phyloP scores from a whole-genome alignment of 257 asterid genomes.

The Forsythia viridissima region DNA sequence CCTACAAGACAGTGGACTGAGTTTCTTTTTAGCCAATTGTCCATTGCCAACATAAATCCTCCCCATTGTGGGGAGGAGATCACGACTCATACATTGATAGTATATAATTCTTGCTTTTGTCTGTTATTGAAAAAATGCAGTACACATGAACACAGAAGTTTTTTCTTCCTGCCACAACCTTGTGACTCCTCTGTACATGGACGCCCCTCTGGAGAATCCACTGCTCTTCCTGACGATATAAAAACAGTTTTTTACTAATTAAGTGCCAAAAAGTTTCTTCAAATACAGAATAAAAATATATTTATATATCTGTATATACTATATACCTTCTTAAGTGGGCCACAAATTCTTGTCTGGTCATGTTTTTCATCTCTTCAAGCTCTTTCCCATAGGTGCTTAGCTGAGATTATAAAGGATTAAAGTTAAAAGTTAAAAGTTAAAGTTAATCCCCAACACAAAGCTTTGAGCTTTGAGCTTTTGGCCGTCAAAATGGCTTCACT shows the following conservation, averaged over 20 bases:
- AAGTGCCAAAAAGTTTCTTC: neutral
- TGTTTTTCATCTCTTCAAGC: constrained; percentile 72
- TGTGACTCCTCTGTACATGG: constrained; percentile 87
- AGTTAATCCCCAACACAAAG: neutral
- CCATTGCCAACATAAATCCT: no score
- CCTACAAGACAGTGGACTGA: no score
- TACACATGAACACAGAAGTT: constrained; percentile 14
- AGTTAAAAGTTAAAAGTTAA: neutral
- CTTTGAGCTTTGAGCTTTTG: neutral
- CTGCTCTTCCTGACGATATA: constrained; percentile 67
- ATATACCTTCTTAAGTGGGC: constrained; percentile 86
- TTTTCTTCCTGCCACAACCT: constrained; percentile 42
- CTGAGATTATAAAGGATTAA: constrained; percentile 27
- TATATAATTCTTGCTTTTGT: constrained; percentile 31
- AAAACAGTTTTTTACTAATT: neutral
- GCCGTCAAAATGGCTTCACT: neutral
- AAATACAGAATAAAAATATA: neutral
- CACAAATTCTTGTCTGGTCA: constrained; percentile 87
- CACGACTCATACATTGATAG: constrained; percentile 27
- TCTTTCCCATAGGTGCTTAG: constrained; percentile 65
- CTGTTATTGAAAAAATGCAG: constrained; percentile 29
- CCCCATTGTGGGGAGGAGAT: no score
- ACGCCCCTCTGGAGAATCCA: constrained; percentile 93
- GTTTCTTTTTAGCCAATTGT: no score
- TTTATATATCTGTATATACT: constrained; percentile 19